Conservation (phyloP, 2,329 filamentous ascomycete species). For the Scedosporium boydii region DNA sequence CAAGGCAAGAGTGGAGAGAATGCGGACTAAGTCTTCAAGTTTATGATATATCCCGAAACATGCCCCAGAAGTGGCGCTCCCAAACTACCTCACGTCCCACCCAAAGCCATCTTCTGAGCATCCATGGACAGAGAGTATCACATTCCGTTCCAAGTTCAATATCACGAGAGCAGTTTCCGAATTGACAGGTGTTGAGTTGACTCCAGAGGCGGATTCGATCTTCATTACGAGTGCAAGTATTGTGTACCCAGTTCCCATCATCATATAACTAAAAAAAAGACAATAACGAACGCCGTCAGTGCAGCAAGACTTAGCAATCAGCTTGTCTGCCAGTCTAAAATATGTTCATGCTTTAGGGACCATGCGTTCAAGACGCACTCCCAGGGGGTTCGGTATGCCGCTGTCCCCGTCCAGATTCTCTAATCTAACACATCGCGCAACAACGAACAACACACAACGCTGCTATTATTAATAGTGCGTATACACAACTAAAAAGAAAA, state of each 20-base stretch:
- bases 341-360: background rate
- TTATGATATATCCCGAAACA: too few species aligned
- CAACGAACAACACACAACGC: background rate
- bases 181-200: background rate
- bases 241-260: background rate
- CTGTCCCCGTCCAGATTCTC: background rate
- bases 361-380: background rate
- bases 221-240: background rate
- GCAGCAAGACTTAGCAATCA: background rate
- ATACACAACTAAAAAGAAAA: background rate
- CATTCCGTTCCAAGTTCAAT: background rate
- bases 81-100: too few species aligned
- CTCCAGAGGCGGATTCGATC: background rate
- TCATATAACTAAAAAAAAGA: background rate
- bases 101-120: too few species aligned
- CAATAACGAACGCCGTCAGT: background rate
- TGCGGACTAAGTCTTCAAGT: too few species aligned
- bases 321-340: background rate
- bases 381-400: background rate
- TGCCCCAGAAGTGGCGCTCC: too few species aligned
- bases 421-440: background rate
- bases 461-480: background rate
- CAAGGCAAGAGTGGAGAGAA: too few species aligned
- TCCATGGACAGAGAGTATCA: background rate
- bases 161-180: background rate